Percentiles rank a stretch among this genome's conserved stretches.
phyloP scores from a whole-genome alignment of 345 rosid species.

The Brassica rapa region DNA sequence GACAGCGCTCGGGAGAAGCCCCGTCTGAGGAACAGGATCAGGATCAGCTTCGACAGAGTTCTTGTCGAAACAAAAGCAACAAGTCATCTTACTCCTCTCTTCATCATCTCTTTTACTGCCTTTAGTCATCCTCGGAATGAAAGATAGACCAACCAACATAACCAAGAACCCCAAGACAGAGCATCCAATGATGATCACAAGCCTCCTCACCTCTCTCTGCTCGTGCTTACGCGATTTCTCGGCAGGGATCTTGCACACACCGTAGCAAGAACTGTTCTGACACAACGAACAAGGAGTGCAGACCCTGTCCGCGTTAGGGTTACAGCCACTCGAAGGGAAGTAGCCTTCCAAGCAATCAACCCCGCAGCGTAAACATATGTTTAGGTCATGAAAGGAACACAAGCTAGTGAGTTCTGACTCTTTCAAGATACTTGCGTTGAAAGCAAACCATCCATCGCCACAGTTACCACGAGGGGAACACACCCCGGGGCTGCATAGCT shows the following conservation, averaged over 20 bases:
- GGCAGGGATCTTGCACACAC: conserved; percentile 51
- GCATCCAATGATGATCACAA: conserved; percentile 53
- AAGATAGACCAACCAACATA: conserved; percentile 53
- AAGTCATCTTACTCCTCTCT: conserved; percentile 49
- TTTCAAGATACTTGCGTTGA: conserved; percentile 82
- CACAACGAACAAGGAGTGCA: conserved; percentile 92
- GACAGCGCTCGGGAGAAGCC: conserved; percentile 39
- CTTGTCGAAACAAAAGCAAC: conserved; percentile 58
- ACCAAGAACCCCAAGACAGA: conserved; percentile 54
- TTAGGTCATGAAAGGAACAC: conserved; percentile 61
- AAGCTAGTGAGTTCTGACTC: conserved; percentile 73
- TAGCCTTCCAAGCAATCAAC: conserved; percentile 72
- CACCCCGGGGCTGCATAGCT: conserved; percentile 84
- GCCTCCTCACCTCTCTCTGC: conserved; percentile 40
- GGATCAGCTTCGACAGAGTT: conserved; percentile 53
- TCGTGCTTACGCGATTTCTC: conserved; percentile 24
- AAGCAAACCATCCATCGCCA: conserved; percentile 57
- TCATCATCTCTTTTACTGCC: conserved; percentile 51
- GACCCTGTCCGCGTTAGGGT: conserved; percentile 63
- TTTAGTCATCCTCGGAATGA: conserved; percentile 47
- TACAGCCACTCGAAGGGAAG: conserved; percentile 76
- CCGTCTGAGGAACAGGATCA: conserved; percentile 43
- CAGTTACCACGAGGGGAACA: conserved; percentile 63
- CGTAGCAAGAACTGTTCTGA: conserved; percentile 84
- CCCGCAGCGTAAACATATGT: conserved; percentile 79